Evolutionary conservation across 192 early-diverging fungal species (phyloP), one percentile per base, ranked within the genome.

Genomic region (Backusella macrospora): DNA sequence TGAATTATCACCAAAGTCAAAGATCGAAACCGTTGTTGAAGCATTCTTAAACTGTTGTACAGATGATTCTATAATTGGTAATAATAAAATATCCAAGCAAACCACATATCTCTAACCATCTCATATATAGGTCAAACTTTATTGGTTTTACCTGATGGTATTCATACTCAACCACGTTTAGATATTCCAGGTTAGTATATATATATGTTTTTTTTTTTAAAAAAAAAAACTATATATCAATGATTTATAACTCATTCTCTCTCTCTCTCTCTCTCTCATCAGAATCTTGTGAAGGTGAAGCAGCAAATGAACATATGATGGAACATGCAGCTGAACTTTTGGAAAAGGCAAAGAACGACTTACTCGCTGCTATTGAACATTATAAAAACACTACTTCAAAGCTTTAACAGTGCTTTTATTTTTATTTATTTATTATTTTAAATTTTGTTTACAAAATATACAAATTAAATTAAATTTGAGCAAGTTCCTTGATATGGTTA

Each of bases 401-500:
- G 21, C 52, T 55, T 55, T 55, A 55, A 26, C n/a, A n/a, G n/a
- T n/a, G n/a, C n/a, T n/a, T n/a, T n/a, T n/a, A n/a, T 8, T 55
- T 0, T 55, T 55, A 3, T 7, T 8, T 48, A 23, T 23, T 59
- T 59, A 26, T 26, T 26, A 26, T 26, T 14, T 46, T 26, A n/a
- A n/a, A n/a, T 59, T 59, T 59, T 12, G 13, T 59, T 18, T 23
- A 59, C 23, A 59, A 59, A 59, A 23, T 12, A 23, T 59, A 23
- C 26, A 59, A 9, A 59, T 59, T 16, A 26, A 0, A 23, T 59
- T 59, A 59, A 59, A 59, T 55, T 18, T 76, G 15, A 38, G 43
- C 16, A 38, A 87, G 73, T n/a, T 80, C 69, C 40, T 78, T 73
- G 69, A 88, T 88, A 66, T 88, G 86, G 23, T 79, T 71, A 46